Conservation (phyloP, 1,139 yeast species). For the Blastobotrys illinoisensis region DNA sequence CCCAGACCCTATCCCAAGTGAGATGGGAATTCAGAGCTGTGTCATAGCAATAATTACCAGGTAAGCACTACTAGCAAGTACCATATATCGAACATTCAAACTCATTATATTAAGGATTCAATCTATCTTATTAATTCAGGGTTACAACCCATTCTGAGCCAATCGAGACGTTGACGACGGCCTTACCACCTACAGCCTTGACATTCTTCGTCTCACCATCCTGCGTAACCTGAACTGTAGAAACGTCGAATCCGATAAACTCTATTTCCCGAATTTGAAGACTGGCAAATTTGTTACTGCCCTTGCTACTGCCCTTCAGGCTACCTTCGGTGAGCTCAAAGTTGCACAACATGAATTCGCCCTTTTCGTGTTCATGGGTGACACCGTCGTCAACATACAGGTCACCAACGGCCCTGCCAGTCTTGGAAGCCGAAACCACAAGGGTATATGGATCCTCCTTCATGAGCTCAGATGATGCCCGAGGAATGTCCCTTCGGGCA, state of each 20-base stretch:
- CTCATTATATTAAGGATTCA: background rate
- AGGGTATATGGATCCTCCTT: conserved; percentile 73
- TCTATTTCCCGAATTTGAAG: background rate
- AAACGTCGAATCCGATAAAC: background rate
- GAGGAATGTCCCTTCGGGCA: conserved; percentile 58
- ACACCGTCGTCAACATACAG: conserved; percentile 84
- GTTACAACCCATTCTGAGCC: background rate
- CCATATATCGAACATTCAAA: too few species aligned
- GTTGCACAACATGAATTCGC: conserved; percentile 11
- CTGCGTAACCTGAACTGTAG: background rate
- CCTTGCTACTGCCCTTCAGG: background rate
- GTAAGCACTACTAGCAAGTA: too few species aligned
- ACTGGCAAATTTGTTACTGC: background rate
- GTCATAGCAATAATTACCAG: too few species aligned
- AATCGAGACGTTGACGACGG: background rate
- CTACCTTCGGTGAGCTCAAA: conserved; percentile 4
- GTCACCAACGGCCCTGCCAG: conserved; percentile 47
- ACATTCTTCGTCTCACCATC: background rate
- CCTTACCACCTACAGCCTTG: background rate
- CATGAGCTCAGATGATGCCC: conserved; percentile 76
- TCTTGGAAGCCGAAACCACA: conserved; percentile 50
- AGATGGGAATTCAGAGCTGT: too few species aligned
- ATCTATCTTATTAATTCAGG: background rate
- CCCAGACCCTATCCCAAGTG: too few species aligned
- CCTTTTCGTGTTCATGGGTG: conserved; percentile 46